These are phyloP conservation scores for Malassezia dermatis DNA, from an alignment of 1,284 basidiomycete genomes.

Conservation along the genomic window DNA sequence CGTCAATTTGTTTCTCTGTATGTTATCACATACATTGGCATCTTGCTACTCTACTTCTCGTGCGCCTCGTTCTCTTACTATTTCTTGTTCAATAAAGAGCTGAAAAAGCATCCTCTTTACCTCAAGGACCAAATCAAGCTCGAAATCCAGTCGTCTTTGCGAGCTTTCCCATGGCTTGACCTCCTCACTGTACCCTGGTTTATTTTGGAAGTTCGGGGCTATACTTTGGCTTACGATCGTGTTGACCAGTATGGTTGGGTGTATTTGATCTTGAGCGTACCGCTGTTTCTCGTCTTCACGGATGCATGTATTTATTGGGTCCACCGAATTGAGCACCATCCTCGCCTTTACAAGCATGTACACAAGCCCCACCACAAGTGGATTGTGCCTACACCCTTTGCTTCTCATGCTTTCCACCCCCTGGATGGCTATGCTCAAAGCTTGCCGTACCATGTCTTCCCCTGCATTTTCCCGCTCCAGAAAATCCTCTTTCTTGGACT, in stretches of 20 bases:
- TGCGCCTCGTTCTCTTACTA: constrained; percentile 68
- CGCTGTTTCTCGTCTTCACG: constrained; percentile 71
- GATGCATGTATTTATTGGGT: constrained; percentile 89
- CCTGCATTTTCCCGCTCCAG: constrained; percentile 83
- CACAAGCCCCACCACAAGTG: constrained; percentile 98
- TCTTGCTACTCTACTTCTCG: constrained; percentile 58
- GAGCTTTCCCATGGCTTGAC: constrained; percentile 60
- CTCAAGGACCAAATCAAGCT: constrained; percentile 67
- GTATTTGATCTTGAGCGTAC: constrained; percentile 41
- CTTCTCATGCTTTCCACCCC: constrained; percentile 94
- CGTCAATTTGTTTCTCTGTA: constrained; percentile 68
- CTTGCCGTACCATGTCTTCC: constrained; percentile 85
- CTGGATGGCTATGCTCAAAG: constrained; percentile 89
- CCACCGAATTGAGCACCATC: constrained; percentile 81
- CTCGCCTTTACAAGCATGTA: constrained; percentile 72
- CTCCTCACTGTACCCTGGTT: constrained; percentile 86
- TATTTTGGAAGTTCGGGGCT: constrained; percentile 77
- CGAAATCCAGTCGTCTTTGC: constrained; percentile 69
- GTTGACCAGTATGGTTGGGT: constrained; percentile 52
- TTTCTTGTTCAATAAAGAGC: constrained; percentile 85
- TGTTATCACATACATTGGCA: constrained; percentile 67
- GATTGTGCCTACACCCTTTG: constrained; percentile 93
- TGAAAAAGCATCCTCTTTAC: constrained; percentile 91
- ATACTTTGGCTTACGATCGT: constrained; percentile 67
- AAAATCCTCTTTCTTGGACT: constrained; percentile 39